These are phyloP conservation scores for Schizophyllum amplum DNA, from an alignment of 1,284 basidiomycete genomes.

Conservation along the genomic window DNA sequence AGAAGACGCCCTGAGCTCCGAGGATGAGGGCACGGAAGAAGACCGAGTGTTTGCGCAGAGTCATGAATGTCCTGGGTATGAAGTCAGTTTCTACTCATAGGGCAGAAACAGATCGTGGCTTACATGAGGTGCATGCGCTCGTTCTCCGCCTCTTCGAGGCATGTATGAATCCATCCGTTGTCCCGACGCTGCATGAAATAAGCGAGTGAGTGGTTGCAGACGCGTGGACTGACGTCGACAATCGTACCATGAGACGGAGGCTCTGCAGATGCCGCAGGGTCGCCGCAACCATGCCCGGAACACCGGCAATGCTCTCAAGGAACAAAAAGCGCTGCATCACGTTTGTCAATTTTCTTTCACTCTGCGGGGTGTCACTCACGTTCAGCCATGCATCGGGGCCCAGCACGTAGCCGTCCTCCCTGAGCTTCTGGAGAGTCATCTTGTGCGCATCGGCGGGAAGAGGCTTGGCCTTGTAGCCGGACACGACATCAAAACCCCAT, in stretches of 20 bases:
- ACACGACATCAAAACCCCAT: constrained; percentile 66
- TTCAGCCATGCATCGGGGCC: constrained; percentile 72
- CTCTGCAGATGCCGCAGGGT: constrained; percentile 79
- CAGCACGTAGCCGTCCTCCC: constrained; percentile 67
- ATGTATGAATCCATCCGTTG: constrained; percentile 78
- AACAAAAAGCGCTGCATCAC: constrained; percentile 67
- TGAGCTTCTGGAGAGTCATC: constrained; percentile 64
- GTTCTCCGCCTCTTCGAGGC: constrained; percentile 92
- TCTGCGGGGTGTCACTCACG: constrained; percentile 31
- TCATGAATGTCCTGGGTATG: constrained; percentile 76
- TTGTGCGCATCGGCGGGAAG: constrained; percentile 46
- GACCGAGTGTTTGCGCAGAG: constrained; percentile 68
- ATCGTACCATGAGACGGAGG: constrained; percentile 68
- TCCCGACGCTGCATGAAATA: constrained; percentile 59
- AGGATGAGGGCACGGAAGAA: constrained; percentile 79
- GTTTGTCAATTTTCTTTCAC: constrained; percentile 3
- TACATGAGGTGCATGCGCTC: constrained; percentile 92
- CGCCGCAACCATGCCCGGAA: constrained; percentile 91
- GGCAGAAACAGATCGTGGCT: constrained; percentile 13
- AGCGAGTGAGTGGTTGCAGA: constrained; percentile 2
- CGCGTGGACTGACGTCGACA: constrained; percentile 2
- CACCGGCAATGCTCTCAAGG: constrained; percentile 87
- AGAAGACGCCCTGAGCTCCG: constrained; percentile 86
- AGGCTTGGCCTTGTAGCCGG: constrained; percentile 71
- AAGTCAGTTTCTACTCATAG: constrained; percentile 1